These are phyloP conservation scores for Daldinia sp. DNA, from an alignment of 2,329 filamentous ascomycete genomes.

Conservation along the genomic window DNA sequence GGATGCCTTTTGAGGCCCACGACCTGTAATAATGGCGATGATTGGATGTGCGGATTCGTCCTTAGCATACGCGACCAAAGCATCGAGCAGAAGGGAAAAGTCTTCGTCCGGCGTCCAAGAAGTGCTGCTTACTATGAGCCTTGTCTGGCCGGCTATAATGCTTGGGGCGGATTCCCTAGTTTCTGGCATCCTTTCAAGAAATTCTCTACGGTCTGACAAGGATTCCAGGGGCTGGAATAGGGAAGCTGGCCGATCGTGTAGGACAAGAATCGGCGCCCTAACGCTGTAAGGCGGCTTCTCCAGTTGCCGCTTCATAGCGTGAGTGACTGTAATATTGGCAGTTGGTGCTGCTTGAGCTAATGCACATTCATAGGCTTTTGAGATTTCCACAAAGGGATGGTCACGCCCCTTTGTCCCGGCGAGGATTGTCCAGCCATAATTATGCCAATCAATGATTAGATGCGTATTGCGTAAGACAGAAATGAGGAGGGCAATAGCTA, in stretches of 20 bases:
- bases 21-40: slow-evolving; percentile 93
- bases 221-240: slow-evolving; percentile 77
- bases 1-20: slow-evolving; percentile 81
- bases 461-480: slow-evolving; percentile 80
- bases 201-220: slow-evolving; percentile 57
- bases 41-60: slow-evolving; percentile 64
- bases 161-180: slow-evolving; percentile 66
- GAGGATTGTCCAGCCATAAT: slow-evolving; percentile 96
- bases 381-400: slow-evolving; percentile 80
- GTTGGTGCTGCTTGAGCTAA: slow-evolving; percentile 73
- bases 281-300: slow-evolving; percentile 70
- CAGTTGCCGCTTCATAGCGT: slow-evolving; percentile 84
- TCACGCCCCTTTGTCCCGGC: slow-evolving; percentile 63
- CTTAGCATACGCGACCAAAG: slow-evolving; percentile 77
- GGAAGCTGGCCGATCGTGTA: slow-evolving; percentile 86
- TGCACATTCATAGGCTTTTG: slow-evolving; percentile 78
- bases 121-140: slow-evolving; percentile 87
- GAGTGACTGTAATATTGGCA: slow-evolving; percentile 85
- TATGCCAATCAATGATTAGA: slow-evolving; percentile 97
- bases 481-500: slow-evolving; percentile 76
- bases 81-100: slow-evolving; percentile 86
- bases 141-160: slow-evolving; percentile 66
- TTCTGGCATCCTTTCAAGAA: slow-evolving; percentile 72
- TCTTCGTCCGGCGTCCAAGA: slow-evolving; percentile 99
- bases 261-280: slow-evolving; percentile 69